These are phyloP conservation scores for Bolboschoenus planiculmis DNA, from an alignment of 176 grass and related monocot genomes.

Conservation along the genomic window DNA sequence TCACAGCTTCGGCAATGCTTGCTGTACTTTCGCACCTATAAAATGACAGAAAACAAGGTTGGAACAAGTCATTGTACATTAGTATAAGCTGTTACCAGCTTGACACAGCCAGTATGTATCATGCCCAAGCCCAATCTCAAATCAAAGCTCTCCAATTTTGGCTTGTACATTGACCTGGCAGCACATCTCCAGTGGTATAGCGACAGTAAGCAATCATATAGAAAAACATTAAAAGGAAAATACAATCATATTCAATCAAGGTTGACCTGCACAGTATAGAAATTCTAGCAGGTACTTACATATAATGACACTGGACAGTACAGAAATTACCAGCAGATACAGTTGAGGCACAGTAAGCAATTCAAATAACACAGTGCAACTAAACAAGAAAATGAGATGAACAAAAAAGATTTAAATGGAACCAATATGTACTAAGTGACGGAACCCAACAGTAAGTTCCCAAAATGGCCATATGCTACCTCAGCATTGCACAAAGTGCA, in stretches of 20 bases:
- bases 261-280: not conserved
- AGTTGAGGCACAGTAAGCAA: not conserved
- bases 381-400: conserved; percentile 5
- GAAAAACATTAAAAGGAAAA: not conserved
- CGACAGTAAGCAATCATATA: not conserved
- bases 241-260: not conserved
- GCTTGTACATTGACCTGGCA: not conserved
- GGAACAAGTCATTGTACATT: conserved; percentile 19
- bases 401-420: conserved; percentile 5
- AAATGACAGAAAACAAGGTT: conserved; percentile 14
- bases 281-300: not conserved
- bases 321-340: not conserved
- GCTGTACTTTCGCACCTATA: conserved; percentile 84
- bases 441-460: not conserved
- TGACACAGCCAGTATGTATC: not conserved
- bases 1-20: conserved; percentile 99
- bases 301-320: not conserved
- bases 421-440: not conserved
- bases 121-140: not conserved
- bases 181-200: not conserved
- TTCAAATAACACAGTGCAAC: not conserved
- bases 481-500: conserved; percentile 96
- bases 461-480: conserved; percentile 34
- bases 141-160: not conserved
- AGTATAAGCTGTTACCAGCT: conserved; percentile 8